Evolutionary conservation across 176 grass and related monocot species (phyloP).

Genomic region (Metroxylon sagu): DNA sequence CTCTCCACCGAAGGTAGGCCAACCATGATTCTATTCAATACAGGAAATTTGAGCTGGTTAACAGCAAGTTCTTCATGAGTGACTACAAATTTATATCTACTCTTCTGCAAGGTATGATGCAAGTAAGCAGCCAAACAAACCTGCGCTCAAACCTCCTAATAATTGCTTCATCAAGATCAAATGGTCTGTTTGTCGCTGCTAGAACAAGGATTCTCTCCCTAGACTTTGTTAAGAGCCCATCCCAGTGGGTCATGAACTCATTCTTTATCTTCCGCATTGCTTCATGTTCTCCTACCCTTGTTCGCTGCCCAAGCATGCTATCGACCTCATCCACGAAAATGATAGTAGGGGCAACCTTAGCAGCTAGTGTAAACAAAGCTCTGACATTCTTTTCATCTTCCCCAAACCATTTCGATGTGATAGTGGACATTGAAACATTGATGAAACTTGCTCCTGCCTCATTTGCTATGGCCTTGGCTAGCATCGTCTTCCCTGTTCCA

Average conservation of each 20-base stretch:
- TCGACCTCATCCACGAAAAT: slow-evolving; percentile 98
- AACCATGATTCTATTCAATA: slow-evolving; percentile 76
- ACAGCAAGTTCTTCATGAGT: too few species aligned
- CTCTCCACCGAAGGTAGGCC: slow-evolving; percentile 80
- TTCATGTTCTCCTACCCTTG: slow-evolving; percentile 81
- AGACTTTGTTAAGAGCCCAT: slow-evolving; percentile 71
- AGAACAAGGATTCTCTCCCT: slow-evolving; percentile 91
- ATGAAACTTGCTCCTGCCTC: slow-evolving; percentile 95
- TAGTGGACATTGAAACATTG: slow-evolving; percentile 90
- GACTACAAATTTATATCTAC: too few species aligned
- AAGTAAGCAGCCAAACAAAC: slow-evolving; percentile 23
- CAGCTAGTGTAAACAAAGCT: slow-evolving; percentile 84
- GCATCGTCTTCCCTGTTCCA: slow-evolving; percentile 98
- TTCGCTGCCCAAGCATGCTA: slow-evolving; percentile 81
- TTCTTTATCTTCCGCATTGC: slow-evolving; percentile 99
- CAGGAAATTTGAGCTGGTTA: slow-evolving; percentile 7
- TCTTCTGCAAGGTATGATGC: too few species aligned
- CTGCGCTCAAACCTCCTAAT: slow-evolving; percentile 95
- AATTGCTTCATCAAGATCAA: slow-evolving; percentile 99
- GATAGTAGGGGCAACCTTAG: slow-evolving; percentile 84
- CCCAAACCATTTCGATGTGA: slow-evolving; percentile 98
- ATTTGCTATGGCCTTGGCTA: slow-evolving; percentile 97
- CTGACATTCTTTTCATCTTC: slow-evolving; percentile 96
- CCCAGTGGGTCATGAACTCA: slow-evolving; percentile 98
- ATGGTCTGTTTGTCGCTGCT: slow-evolving; percentile 91